phyloP scores from a whole-genome alignment of 2,329 filamentous ascomycete genomes.

The Trichoderma pleuroti region DNA sequence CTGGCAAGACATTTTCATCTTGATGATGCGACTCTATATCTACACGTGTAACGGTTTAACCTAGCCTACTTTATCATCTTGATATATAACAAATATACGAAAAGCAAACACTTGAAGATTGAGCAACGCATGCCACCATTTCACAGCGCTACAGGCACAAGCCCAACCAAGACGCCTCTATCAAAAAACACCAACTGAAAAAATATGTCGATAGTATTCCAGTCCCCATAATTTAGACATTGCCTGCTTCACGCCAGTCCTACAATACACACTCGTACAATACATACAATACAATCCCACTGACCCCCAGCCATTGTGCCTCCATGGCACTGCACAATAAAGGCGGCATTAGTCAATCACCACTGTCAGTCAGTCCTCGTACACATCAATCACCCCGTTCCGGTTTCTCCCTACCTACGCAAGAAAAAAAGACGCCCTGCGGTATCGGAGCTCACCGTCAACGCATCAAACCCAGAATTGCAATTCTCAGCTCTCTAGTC shows the following conservation, averaged over 20 bases:
- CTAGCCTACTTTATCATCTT: too few relatives aligned
- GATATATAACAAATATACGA: not conserved
- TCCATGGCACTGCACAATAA: not conserved
- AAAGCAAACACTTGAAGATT: not conserved
- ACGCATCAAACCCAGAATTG: not conserved
- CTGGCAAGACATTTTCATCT: not conserved
- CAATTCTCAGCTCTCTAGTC: not conserved
- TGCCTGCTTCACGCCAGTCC: not conserved
- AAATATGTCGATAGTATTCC: not conserved
- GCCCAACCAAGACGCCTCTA: not conserved
- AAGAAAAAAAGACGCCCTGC: not conserved
- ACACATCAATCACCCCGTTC: not conserved
- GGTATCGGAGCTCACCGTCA: not conserved
- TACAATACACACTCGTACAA: not conserved
- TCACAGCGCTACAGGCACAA: not conserved
- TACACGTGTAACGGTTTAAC: too few relatives aligned
- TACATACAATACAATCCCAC: not conserved
- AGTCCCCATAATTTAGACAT: not conserved
- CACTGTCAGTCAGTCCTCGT: not conserved
- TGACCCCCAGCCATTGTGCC: not conserved
- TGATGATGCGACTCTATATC: too few relatives aligned
- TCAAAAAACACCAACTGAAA: not conserved
- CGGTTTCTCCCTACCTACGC: not conserved
- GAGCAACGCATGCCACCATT: not conserved
- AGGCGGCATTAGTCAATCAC: not conserved